Conservation (phyloP, 164 flowering plant species). For the Vitis vinifera region DNA sequence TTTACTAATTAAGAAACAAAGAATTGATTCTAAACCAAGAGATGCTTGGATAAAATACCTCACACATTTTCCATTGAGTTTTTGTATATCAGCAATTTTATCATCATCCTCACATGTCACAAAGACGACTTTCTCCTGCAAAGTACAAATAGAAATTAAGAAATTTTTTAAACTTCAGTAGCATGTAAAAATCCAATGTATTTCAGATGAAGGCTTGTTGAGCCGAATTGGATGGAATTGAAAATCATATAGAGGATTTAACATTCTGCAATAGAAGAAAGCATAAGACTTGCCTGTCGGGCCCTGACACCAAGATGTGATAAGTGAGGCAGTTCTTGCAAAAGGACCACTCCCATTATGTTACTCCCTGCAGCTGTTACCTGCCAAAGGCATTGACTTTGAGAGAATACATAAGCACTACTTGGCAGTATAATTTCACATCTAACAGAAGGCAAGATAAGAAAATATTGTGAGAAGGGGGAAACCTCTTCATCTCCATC, state of each 20-base stretch:
- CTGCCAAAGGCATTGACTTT: slow-evolving; percentile 36
- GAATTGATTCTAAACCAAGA: neutral
- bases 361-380: slow-evolving; percentile 83
- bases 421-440: neutral
- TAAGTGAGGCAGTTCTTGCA: slow-evolving; percentile 95
- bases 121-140: slow-evolving; percentile 92
- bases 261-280: neutral
- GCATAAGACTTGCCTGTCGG: slow-evolving; percentile 66
- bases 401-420: neutral
- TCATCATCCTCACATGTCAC: slow-evolving; percentile 99
- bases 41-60: slow-evolving; percentile 44
- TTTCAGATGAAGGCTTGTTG: too few relatives aligned
- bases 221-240: too few relatives aligned
- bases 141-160: neutral
- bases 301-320: slow-evolving; percentile 99
- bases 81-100: slow-evolving; percentile 43
- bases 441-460: neutral
- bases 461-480: neutral
- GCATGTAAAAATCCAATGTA: too few relatives aligned
- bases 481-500: slow-evolving; percentile 98
- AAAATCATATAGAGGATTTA: neutral
- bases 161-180: neutral
- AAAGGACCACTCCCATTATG: slow-evolving; percentile 81
- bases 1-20: neutral
- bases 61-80: slow-evolving; percentile 60